Evolutionary conservation across 495 filamentous ascomycete genomes (phyloP).

Genomic region (Trypethelium eluteriae): DNA sequence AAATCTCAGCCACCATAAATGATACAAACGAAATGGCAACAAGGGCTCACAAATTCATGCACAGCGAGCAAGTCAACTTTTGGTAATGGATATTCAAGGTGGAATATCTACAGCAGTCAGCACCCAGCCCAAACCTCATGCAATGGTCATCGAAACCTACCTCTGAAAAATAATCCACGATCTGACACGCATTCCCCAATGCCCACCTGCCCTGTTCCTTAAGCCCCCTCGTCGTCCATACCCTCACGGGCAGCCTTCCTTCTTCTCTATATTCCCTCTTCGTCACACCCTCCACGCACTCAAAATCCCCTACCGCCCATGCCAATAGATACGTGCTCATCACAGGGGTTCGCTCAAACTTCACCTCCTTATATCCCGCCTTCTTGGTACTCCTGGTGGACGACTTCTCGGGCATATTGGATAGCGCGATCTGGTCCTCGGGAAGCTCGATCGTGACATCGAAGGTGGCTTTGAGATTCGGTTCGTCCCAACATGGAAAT

Average conservation of each 20-base stretch:
- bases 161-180: slow-evolving; percentile 92
- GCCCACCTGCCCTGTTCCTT: slow-evolving; percentile 83
- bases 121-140: not conserved
- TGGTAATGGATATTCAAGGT: slow-evolving; percentile 89
- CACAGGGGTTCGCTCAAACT: slow-evolving; percentile 76
- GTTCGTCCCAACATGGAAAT: slow-evolving; percentile 97
- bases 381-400: slow-evolving; percentile 46
- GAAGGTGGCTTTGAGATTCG: slow-evolving; percentile 91
- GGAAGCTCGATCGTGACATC: slow-evolving; percentile 89
- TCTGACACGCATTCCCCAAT: slow-evolving; percentile 74
- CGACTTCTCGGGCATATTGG: slow-evolving; percentile 84
- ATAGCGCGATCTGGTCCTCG: slow-evolving; percentile 74
- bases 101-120: slow-evolving; percentile 52
- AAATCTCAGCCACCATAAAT: slow-evolving; percentile 11
- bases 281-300: slow-evolving; percentile 87
- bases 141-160: slow-evolving; percentile 28
- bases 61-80: slow-evolving; percentile 94
- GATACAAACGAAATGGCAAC: not conserved
- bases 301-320: slow-evolving; percentile 95
- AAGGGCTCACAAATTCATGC: slow-evolving; percentile 75
- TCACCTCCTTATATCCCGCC: slow-evolving; percentile 64
- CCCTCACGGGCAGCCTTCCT: slow-evolving; percentile 80
- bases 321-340: slow-evolving; percentile 96
- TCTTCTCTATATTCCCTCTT: slow-evolving; percentile 82
- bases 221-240: slow-evolving; percentile 87